Evolutionary conservation across 768 basidiomycete genomes (phyloP).

Genomic region (Cantharellus anzutake): DNA sequence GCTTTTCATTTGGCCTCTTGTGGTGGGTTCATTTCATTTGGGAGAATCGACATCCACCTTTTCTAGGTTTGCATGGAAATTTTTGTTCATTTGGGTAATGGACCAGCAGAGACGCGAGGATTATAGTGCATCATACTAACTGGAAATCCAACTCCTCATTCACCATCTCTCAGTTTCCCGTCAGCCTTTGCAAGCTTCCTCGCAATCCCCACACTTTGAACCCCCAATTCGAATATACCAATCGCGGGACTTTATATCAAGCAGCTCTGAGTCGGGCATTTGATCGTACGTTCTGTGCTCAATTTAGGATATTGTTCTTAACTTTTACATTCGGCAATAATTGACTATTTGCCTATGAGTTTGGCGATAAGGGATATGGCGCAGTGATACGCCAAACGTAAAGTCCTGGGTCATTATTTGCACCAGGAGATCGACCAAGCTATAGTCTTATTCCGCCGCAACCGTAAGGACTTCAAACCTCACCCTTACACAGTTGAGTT

Average conservation of each 20-base stretch:
- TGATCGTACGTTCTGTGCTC: neutral
- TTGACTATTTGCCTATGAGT: neutral
- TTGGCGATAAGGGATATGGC: neutral
- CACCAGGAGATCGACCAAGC: too few relatives aligned
- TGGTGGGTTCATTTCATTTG: neutral
- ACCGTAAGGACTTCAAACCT: too few relatives aligned
- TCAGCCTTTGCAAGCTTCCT: too few relatives aligned
- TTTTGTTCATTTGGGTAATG: constrained; percentile 28
- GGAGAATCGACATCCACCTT: neutral
- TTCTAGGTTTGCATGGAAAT: constrained; percentile 41
- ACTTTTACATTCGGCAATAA: neutral
- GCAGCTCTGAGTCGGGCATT: neutral
- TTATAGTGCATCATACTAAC: constrained; percentile 21
- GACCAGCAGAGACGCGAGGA: constrained; percentile 33
- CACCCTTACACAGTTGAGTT: too few relatives aligned
- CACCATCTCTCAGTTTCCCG: too few relatives aligned
- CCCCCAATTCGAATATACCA: neutral
- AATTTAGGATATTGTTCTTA: neutral
- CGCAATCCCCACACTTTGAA: too few relatives aligned
- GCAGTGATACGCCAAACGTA: neutral
- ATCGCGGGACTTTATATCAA: neutral
- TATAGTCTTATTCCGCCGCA: too few relatives aligned
- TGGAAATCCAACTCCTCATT: too few relatives aligned
- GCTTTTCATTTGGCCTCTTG: constrained; percentile 21
- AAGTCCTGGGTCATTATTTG: too few relatives aligned